Evolutionary conservation across 768 basidiomycete species (phyloP), one percentile per base, ranked within the genome.

Genomic region (Phlebiopsis flavidoalba): DNA sequence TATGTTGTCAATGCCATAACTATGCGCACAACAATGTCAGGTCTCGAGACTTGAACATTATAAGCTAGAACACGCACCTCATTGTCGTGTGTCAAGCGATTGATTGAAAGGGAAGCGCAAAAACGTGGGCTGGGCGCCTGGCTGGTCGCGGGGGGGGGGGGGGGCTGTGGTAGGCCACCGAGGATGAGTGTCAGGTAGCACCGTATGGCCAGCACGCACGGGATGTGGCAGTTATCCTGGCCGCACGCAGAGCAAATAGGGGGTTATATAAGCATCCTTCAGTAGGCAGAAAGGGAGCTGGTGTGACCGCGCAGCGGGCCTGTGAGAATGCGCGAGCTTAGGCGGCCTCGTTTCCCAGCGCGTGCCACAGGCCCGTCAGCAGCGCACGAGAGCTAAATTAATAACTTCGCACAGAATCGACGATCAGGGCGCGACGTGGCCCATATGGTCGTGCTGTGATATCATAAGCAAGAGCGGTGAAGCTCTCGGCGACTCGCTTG

Each of bases 191-290:
- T 37, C 59, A 33, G 24, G 50, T 24, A 31, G n/a, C 40, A 54
- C 52, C 61, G 61, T 62, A 62, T 53, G 61, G n/a, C 61, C 61
- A 40, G 61, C 61, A 58, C n/a, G n/a, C 48, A 62, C 61, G 61
- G 45, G 43, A 56, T 57, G 35, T 36, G 45, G 31, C 24, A 45
- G 24, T 43, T 19, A 36, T 55, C 54, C 43, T 55, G 54, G 7
- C 21, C 45, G 21, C 21, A 36, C 36, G 35, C 21, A 8, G 6
- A 21, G 22, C 21, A 43, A 17, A 43, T 43, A 43, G 37, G 36
- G 37, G 21, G 54, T 1, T 55, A 45, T 55, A 40, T 55, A 24
- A 24, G 12, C 12, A 12, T 49, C 37, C 19, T 36, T 12, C 6
- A 45, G 36, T 11, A 10, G 3, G 36, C 22, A 55, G 54, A 21